Conservation (phyloP, 331 rosid genomes). For the Phaseolus coccineus region DNA sequence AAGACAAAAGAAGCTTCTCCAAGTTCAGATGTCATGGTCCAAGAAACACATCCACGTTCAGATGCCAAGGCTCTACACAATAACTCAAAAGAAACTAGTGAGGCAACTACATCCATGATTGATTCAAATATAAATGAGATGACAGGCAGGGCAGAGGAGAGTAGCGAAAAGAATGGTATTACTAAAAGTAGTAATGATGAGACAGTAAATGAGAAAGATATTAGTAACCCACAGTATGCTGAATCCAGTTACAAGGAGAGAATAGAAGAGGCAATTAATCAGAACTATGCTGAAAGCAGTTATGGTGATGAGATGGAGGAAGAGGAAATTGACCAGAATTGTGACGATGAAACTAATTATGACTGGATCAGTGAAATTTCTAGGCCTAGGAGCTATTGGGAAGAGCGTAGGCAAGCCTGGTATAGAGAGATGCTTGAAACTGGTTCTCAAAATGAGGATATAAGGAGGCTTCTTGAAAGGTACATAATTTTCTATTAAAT, state of each 20-base stretch:
- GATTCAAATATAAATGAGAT: slow-evolving; percentile 53
- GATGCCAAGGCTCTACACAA: slow-evolving; percentile 34
- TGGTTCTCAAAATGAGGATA: slow-evolving; percentile 67
- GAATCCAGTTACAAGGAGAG: slow-evolving; percentile 27
- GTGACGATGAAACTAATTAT: slow-evolving; percentile 54
- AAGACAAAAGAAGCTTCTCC: slow-evolving; percentile 35
- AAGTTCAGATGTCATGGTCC: slow-evolving; percentile 41
- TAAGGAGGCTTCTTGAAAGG: slow-evolving; percentile 81
- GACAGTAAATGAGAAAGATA: slow-evolving; percentile 25
- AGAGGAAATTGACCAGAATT: slow-evolving; percentile 48
- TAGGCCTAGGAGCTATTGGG: slow-evolving; percentile 92
- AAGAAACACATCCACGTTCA: slow-evolving; percentile 41
- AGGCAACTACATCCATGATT: slow-evolving; percentile 43
- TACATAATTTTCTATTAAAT: slow-evolving; percentile 26
- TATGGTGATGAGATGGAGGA: slow-evolving; percentile 45
- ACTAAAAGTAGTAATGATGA: slow-evolving; percentile 17
- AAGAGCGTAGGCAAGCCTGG: slow-evolving; percentile 80
- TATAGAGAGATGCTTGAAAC: slow-evolving; percentile 76
- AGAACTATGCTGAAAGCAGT: slow-evolving; percentile 46
- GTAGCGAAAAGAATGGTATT: slow-evolving; percentile 32
- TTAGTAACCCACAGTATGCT: slow-evolving; percentile 13
- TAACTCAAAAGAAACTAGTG: slow-evolving; percentile 40
- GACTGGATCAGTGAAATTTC: slow-evolving; percentile 85
- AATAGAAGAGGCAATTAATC: slow-evolving; percentile 35
- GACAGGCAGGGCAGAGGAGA: slow-evolving; percentile 42